Evolutionary conservation across 352 stramenopile species (phyloP), one percentile per base, ranked within the genome.

Genomic region (Plasmopara halstedii): DNA sequence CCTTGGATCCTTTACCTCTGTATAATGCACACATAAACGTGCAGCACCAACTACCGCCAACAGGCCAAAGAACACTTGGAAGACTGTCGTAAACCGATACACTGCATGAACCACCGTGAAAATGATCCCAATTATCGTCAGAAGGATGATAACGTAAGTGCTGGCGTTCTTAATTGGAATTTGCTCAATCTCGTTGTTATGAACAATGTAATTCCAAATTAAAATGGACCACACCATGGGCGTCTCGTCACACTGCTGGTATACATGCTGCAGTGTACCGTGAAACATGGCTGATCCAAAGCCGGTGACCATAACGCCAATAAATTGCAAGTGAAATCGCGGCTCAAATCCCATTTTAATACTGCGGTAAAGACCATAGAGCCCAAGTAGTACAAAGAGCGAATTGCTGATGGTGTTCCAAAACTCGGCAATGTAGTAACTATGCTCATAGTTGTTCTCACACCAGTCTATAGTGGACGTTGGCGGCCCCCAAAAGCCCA

Each of bases 391-490:
- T 13, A 92, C 63, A 45, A 92, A 92, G 7, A 85, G 56, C 42
- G 85, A 53, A 38, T 89, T 91, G 65, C 77, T 89, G 39, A 88
- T 36, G 3, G 81, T 91, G 62, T 94, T 94, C 79, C 82, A 92
- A 59, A 88, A 90, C 70, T 94, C 83, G 49, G 83, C 83, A 26
- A 94, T 58, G 50, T 88, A 93, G 50, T 57, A 70, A 50, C 63
- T 85, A 61, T 82, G 50, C 52, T 83, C 47, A 51, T 94, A 94
- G 58, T 94, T 90, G 54, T 39, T 48, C 57, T 94, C 83, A 50
- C 83, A 94, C 83, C 83, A 94, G 62, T 94, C 77, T 49, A 92
- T 88, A 6, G 79, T 88, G 22, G 83, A 73, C 15, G 78, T 89
- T 8, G 73, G 62, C 2, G 62, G 41, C 2, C 82, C 83, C 83